Evolutionary conservation across 805 yeast species (phyloP).

Genomic region (Sugiyamaella floridensis): DNA sequence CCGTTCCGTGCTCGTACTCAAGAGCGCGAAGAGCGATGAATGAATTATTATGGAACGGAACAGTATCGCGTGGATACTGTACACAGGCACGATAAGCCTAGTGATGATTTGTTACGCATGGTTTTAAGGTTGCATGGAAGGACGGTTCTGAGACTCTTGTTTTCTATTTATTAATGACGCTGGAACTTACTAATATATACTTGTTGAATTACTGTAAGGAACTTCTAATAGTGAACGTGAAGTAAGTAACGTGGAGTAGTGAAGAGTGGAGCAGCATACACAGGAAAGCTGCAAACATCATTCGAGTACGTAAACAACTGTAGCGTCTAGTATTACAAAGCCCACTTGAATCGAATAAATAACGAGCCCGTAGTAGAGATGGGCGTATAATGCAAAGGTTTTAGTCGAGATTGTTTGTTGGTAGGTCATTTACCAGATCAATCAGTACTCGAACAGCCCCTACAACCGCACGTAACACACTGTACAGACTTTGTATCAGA

Average conservation of each 20-base stretch:
- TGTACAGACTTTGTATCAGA: constrained; percentile 35
- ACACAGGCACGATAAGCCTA: neutral
- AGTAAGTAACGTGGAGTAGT: neutral
- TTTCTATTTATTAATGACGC: neutral
- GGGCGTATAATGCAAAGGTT: no score
- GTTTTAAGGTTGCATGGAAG: neutral
- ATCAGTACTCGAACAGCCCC: constrained; percentile 76
- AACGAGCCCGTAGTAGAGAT: no score
- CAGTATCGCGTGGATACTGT: no score
- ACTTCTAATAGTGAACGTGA: no score
- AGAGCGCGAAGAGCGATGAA: neutral
- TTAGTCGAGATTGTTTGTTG: no score
- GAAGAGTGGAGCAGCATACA: no score
- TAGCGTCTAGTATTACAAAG: no score
- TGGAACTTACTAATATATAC: neutral
- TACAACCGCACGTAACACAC: constrained; percentile 79
- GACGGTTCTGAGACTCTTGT: neutral
- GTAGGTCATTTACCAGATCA: constrained; percentile 21
- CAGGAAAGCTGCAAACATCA: no score
- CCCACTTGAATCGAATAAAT: no score
- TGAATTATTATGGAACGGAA: neutral
- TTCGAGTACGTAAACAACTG: no score
- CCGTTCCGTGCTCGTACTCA: constrained; percentile 4
- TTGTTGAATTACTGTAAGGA: neutral
- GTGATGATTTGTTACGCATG: neutral